Conservation (phyloP, 768 basidiomycete genomes). For the Leccinum arenicola region DNA sequence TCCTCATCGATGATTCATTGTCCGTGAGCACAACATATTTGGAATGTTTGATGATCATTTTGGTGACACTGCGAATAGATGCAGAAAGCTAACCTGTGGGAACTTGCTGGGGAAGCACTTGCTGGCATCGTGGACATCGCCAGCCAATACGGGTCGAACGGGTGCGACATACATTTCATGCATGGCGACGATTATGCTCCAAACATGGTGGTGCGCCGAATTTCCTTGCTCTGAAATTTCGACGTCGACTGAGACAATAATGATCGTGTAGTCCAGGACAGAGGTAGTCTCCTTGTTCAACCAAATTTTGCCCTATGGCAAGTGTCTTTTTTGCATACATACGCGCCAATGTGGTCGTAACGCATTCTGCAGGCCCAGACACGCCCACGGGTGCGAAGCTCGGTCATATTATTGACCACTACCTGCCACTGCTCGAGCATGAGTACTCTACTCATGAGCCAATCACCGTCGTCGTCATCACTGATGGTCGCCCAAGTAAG, state of each 20-base stretch:
- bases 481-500: slow-evolving; percentile 40
- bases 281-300: slow-evolving; percentile 27
- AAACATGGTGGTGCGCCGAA: slow-evolving; percentile 21
- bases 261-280: slow-evolving; percentile 15
- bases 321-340: neutral
- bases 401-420: slow-evolving; percentile 34
- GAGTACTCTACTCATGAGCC: slow-evolving; percentile 33
- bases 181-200: slow-evolving; percentile 32
- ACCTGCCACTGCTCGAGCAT: slow-evolving; percentile 33
- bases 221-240: neutral
- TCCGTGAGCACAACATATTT: slow-evolving; percentile 26
- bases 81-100: slow-evolving; percentile 39
- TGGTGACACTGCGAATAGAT: slow-evolving; percentile 27
- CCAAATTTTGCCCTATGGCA: slow-evolving; percentile 22
- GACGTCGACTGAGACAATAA: neutral
- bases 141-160: slow-evolving; percentile 35
- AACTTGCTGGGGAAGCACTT: slow-evolving; percentile 38
- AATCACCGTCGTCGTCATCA: slow-evolving; percentile 36
- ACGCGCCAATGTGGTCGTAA: neutral
- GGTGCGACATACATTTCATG: slow-evolving; percentile 43
- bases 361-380: slow-evolving; percentile 25
- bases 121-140: slow-evolving; percentile 39
- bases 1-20: slow-evolving; percentile 40
- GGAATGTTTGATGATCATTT: too few relatives aligned
- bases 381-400: slow-evolving; percentile 40